These are phyloP conservation scores for Mollisia scopiformis DNA, from an alignment of 2,329 filamentous ascomycete genomes.

Conservation along the genomic window DNA sequence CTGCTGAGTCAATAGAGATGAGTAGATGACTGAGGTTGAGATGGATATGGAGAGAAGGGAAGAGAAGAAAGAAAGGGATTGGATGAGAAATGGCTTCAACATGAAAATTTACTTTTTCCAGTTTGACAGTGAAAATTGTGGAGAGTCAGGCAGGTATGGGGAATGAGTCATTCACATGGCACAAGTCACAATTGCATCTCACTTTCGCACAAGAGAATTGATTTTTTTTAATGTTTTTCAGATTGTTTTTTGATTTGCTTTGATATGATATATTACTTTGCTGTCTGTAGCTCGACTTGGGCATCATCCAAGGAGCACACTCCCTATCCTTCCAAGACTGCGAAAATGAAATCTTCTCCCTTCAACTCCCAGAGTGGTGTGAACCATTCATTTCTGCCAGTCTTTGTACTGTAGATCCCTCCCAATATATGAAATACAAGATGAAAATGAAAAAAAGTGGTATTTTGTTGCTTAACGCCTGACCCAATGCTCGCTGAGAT, in stretches of 20 bases:
- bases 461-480: conserved; percentile 11
- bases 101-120: background rate
- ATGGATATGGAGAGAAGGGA: too few relatives aligned
- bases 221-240: background rate
- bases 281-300: conserved; percentile 6
- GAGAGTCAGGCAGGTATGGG: background rate
- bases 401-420: background rate
- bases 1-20: too few relatives aligned
- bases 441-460: conserved; percentile 5
- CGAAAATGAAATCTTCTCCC: conserved; percentile 12
- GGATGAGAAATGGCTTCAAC: background rate
- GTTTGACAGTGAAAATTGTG: background rate
- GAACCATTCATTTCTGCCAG: conserved; percentile 12
- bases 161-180: background rate
- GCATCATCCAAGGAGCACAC: background rate
- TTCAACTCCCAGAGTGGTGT: conserved; percentile 24
- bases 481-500: conserved; percentile 18
- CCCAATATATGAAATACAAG: conserved; percentile 2
- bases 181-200: conserved; percentile 1
- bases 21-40: too few relatives aligned
- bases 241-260: background rate
- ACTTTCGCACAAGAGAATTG: background rate
- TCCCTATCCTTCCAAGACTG: background rate
- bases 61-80: too few relatives aligned
- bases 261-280: background rate